These are phyloP conservation scores for Solioccasus polychromus DNA, from an alignment of 768 basidiomycete genomes.

Conservation along the genomic window DNA sequence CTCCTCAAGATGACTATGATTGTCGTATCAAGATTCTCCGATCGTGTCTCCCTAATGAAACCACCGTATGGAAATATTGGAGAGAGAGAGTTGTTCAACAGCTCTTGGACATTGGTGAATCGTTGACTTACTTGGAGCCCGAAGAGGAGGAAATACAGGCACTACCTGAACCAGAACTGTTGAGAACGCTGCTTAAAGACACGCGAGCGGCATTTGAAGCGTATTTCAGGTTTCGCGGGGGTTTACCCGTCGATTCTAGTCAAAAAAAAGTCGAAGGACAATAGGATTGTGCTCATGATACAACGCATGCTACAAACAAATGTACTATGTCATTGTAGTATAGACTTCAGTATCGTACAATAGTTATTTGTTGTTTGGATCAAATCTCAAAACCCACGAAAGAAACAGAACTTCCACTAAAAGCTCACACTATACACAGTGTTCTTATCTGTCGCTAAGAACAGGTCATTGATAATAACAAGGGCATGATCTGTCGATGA, in stretches of 20 bases:
- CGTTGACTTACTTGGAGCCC: neutral
- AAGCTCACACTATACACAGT: conserved; percentile 27
- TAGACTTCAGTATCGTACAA: too few species aligned
- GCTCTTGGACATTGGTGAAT: neutral
- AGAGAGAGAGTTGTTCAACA: too few species aligned
- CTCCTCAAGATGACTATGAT: too few species aligned
- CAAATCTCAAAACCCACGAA: neutral
- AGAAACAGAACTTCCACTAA: conserved; percentile 5
- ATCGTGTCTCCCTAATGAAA: too few species aligned
- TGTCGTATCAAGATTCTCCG: too few species aligned
- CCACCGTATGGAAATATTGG: too few species aligned
- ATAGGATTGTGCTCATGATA: too few species aligned
- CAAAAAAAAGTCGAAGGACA: neutral
- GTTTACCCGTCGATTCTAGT: conserved; percentile 1
- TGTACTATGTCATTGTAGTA: too few species aligned
- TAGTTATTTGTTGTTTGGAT: neutral
- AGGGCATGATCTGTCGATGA: conserved; percentile 10
- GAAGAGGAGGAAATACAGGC: neutral
- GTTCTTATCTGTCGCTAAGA: conserved; percentile 17
- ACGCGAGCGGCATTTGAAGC: too few species aligned
- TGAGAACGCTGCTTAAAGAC: too few species aligned
- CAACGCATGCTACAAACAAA: too few species aligned
- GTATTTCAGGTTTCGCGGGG: neutral
- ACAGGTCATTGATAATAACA: conserved; percentile 18
- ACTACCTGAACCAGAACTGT: too few species aligned